Conservation (phyloP, 1,139 yeast genomes). For the Yamadazyma taylorii region DNA sequence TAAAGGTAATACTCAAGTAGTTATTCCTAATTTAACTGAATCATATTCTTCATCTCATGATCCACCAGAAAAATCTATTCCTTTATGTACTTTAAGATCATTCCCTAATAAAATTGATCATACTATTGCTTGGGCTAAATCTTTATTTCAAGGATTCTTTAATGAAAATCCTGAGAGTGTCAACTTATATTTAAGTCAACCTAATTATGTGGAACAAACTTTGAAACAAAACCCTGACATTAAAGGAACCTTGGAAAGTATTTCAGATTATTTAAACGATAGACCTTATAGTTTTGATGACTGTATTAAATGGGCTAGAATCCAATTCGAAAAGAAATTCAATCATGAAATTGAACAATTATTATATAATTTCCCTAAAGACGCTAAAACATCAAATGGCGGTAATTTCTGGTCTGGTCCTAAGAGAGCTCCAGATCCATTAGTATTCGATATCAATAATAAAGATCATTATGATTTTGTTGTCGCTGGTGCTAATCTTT, state of each 20-base stretch:
- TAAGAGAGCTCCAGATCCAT: conserved; percentile 90
- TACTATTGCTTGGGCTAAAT: conserved; percentile 98
- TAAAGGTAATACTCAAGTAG: conserved; percentile 96
- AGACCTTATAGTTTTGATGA: conserved; percentile 92
- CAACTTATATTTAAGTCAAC: conserved; percentile 85
- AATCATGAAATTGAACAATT: conserved; percentile 85
- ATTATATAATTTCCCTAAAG: conserved; percentile 90
- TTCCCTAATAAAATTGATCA: conserved; percentile 98
- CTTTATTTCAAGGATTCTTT: conserved; percentile 91
- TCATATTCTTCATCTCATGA: conserved; percentile 95
- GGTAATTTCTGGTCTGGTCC: conserved; percentile 98
- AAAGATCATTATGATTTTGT: conserved; percentile 79
- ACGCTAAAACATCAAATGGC: conserved; percentile 87
- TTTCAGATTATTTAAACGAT: conserved; percentile 67
- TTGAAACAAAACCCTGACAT: conserved; percentile 91
- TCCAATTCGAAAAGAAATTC: conserved; percentile 82
- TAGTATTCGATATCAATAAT: conserved; percentile 72
- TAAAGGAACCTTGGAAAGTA: conserved; percentile 79
- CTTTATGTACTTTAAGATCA: conserved; percentile 92
- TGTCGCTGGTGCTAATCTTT: conserved; percentile 85
- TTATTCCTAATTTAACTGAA: conserved; percentile 89
- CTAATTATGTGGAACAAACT: conserved; percentile 87
- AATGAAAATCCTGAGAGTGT: conserved; percentile 90
- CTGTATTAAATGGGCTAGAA: conserved; percentile 93
- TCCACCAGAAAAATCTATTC: conserved; percentile 97